A percentile compares a stretch with the other conserved stretches of the same genome.
Evolutionary conservation across 305 asterid genomes (phyloP).

Genomic region (Solanum hybrid): DNA sequence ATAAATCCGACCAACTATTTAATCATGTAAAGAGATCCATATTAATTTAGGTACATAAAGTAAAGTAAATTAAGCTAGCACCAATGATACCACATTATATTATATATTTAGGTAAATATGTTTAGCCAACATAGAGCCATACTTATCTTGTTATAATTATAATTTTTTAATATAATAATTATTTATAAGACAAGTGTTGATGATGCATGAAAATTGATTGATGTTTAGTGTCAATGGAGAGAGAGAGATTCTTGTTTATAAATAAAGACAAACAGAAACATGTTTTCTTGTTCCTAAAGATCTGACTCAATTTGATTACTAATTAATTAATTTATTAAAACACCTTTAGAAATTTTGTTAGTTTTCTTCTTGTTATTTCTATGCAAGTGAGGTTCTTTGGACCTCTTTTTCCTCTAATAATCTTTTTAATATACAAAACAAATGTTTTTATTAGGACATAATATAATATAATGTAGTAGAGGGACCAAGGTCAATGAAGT

Average conservation of each 20-base stretch:
- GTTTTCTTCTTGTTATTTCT: conserved; percentile 58
- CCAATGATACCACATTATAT: not conserved
- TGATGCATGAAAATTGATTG: conserved; percentile 30
- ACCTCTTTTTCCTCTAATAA: conserved; percentile 22
- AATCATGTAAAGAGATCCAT: not conserved
- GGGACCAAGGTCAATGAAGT: conserved; percentile 48
- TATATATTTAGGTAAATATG: not conserved
- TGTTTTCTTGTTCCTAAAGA: conserved; percentile 48
- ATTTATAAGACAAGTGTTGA: conserved; percentile 1
- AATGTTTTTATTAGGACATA: not conserved
- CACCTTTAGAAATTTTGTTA: conserved; percentile 40
- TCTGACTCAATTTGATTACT: conserved; percentile 34
- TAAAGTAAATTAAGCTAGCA: not conserved
- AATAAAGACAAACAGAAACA: conserved; percentile 67
- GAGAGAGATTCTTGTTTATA: conserved; percentile 28
- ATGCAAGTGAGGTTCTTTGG: conserved; percentile 47
- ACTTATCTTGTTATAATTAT: not conserved
- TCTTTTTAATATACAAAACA: not conserved
- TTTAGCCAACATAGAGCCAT: not conserved
- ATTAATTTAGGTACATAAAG: not conserved
- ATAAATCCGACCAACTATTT: not conserved
- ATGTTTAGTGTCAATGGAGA: conserved; percentile 37
- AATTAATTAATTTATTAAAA: conserved; percentile 3
- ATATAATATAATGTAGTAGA: conserved; percentile 14
- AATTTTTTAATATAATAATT: not conserved